Conservation (phyloP, 305 asterid species). For the Fraxinus xanthoxyloides region DNA sequence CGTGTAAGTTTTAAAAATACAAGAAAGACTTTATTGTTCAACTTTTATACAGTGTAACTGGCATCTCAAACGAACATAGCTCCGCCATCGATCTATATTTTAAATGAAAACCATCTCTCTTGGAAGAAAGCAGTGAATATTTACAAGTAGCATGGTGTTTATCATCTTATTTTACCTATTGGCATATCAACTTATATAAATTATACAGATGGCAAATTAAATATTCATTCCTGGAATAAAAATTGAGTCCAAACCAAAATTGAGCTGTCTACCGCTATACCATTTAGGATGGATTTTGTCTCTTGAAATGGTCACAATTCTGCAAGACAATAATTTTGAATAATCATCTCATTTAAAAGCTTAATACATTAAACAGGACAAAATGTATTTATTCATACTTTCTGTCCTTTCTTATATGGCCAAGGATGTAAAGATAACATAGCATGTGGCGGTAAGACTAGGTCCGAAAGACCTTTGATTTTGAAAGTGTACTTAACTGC, state of each 20-base stretch:
- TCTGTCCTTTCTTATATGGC: background rate
- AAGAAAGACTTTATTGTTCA: background rate
- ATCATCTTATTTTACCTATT: background rate
- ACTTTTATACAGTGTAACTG: background rate
- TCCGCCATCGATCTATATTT: background rate
- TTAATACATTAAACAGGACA: background rate
- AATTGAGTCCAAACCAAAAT: background rate
- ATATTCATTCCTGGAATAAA: background rate
- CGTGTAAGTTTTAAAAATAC: conserved; percentile 47
- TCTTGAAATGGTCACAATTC: background rate
- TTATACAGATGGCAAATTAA: background rate
- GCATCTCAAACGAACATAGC: background rate
- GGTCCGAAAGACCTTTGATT: background rate
- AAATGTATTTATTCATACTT: background rate
- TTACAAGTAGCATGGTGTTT: background rate
- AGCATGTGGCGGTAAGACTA: background rate
- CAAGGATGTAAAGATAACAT: background rate
- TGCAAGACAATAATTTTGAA: background rate
- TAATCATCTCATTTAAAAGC: background rate
- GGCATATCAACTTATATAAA: background rate
- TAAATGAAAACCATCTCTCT: background rate
- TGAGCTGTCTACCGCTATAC: background rate
- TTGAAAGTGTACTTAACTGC: background rate
- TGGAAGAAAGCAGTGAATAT: conserved; percentile 2
- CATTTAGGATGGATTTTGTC: background rate